These are phyloP conservation scores for Juncus effusus DNA, from an alignment of 176 grass and related monocot species.

Conservation along the genomic window DNA sequence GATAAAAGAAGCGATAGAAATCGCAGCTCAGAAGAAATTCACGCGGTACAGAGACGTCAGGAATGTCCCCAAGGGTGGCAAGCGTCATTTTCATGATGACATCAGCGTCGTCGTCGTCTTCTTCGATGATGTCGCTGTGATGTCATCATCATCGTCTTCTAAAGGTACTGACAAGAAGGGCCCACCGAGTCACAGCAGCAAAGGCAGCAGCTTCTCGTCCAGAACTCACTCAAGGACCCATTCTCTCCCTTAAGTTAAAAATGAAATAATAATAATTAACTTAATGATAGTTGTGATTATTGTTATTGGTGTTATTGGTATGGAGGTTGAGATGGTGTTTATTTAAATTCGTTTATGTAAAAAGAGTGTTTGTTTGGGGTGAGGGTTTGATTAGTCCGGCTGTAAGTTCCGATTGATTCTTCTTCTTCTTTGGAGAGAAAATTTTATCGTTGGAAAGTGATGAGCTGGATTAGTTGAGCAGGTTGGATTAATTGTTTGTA, in stretches of 20 bases:
- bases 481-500: background rate
- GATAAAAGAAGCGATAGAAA: conserved; percentile 31
- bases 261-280: too few species aligned
- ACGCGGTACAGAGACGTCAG: conserved; percentile 43
- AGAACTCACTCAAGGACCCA: background rate
- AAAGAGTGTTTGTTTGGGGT: background rate
- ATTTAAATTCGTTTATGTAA: conserved; percentile 10
- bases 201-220: background rate
- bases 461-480: background rate
- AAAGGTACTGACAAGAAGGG: background rate
- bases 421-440: background rate
- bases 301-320: background rate
- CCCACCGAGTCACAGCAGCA: too few species aligned
- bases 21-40: conserved; percentile 39
- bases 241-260: background rate
- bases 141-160: too few species aligned
- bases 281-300: too few species aligned
- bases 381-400: background rate
- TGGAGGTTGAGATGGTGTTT: background rate
- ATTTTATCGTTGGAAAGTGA: background rate
- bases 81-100: conserved; percentile 55
- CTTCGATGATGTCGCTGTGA: conserved; percentile 19
- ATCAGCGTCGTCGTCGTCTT: conserved; percentile 51
- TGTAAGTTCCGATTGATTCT: conserved; percentile 1
- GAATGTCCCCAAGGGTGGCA: conserved; percentile 30